These are phyloP conservation scores for Handroanthus guayacan DNA, from an alignment of 257 asterid genomes.

Conservation along the genomic window DNA sequence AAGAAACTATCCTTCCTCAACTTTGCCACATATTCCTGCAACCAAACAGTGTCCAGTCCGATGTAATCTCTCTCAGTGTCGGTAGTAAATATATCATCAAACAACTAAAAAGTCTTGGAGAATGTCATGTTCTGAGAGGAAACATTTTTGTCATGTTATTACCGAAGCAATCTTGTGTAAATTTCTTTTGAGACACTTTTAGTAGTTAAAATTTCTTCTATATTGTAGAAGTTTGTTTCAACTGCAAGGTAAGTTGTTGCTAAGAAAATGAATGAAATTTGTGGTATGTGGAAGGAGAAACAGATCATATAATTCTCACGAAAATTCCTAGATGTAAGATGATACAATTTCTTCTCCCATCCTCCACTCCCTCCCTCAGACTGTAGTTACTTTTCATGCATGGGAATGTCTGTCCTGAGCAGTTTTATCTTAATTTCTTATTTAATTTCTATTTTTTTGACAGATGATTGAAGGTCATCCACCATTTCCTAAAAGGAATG, in stretches of 20 bases:
- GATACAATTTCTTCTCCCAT: background rate
- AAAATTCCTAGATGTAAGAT: background rate
- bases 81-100: conserved; percentile 10
- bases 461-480: conserved; percentile 93
- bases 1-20: background rate
- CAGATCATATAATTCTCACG: background rate
- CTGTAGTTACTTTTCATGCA: conserved; percentile 29
- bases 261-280: background rate
- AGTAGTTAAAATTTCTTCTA: background rate
- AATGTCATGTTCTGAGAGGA: background rate
- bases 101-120: background rate
- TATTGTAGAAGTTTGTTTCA: background rate
- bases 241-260: conserved; percentile 1
- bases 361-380: background rate
- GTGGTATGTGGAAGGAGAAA: conserved; percentile 8
- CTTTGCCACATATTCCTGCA: background rate
- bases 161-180: background rate
- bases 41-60: background rate
- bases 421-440: conserved; percentile 25
- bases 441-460: conserved; percentile 9
- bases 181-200: background rate
- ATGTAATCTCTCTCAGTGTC: background rate
- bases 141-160: background rate
- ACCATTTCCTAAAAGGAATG: conserved; percentile 66
- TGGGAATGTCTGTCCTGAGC: conserved; percentile 3